These are phyloP conservation scores for Taiwanofungus camphoratus DNA, from an alignment of 1,284 basidiomycete genomes.

Conservation along the genomic window DNA sequence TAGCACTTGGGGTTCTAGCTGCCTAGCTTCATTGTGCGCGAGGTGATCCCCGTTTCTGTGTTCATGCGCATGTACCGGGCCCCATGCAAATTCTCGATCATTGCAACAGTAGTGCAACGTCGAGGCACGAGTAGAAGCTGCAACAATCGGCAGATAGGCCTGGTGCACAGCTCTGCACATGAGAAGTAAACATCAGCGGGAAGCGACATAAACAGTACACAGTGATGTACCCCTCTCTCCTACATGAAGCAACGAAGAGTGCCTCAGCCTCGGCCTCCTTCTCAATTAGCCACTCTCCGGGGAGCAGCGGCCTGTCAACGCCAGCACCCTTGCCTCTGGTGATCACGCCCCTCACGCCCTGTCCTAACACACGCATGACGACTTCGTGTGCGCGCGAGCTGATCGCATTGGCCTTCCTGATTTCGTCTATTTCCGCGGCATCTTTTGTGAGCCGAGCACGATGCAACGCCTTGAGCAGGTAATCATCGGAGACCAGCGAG, in stretches of 20 bases:
- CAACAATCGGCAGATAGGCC: conserved; percentile 88
- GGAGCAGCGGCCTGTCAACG: conserved; percentile 52
- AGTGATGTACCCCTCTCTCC: conserved; percentile 64
- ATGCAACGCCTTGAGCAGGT: conserved; percentile 73
- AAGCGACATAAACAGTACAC: background rate
- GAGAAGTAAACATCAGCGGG: background rate
- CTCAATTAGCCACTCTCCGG: conserved; percentile 80
- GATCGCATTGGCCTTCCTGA: conserved; percentile 76
- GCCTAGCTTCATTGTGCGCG: conserved; percentile 33
- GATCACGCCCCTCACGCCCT: conserved; percentile 56
- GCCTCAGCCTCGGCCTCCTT: conserved; percentile 90
- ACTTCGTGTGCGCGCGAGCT: conserved; percentile 85
- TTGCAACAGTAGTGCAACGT: conserved; percentile 91
- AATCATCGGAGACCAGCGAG: conserved; percentile 43
- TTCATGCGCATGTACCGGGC: conserved; percentile 55
- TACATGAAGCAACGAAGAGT: conserved; percentile 82
- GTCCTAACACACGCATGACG: conserved; percentile 85
- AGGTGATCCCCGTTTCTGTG: conserved; percentile 47
- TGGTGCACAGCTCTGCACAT: conserved; percentile 69
- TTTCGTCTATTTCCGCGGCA: conserved; percentile 63
- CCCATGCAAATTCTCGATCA: conserved; percentile 75
- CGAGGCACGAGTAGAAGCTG: conserved; percentile 75
- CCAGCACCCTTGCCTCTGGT: conserved; percentile 38
- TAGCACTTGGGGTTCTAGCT: conserved; percentile 70
- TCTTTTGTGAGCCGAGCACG: conserved; percentile 75